Conservation (phyloP, 2,329 filamentous ascomycete species). For the Exserohilum turcica region DNA sequence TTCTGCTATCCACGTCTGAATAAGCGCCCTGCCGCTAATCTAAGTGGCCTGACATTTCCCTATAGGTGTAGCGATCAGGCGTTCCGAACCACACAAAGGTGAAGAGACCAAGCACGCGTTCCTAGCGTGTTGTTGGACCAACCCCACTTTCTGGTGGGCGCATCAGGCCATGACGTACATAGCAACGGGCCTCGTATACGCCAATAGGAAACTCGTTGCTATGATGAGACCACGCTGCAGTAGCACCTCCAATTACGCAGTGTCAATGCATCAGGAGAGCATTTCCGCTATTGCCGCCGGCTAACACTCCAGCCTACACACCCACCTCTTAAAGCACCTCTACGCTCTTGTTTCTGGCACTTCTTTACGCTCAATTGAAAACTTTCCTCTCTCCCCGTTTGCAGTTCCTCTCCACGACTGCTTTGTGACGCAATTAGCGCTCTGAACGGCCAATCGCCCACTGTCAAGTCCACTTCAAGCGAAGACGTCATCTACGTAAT, state of each 20-base stretch:
- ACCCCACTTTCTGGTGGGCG: constrained; percentile 16
- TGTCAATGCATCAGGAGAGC: constrained; percentile 23
- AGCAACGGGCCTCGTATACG: constrained; percentile 17
- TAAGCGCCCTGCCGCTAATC: neutral
- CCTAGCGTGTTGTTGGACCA: constrained; percentile 10
- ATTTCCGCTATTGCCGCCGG: constrained; percentile 8
- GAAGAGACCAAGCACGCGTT: neutral
- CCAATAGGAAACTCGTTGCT: constrained; percentile 19
- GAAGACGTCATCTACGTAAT: constrained; percentile 4
- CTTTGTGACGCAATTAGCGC: neutral
- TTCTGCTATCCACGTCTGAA: neutral
- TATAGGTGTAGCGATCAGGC: neutral
- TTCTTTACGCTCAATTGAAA: neutral
- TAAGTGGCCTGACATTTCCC: neutral
- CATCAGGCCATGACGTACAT: constrained; percentile 13
- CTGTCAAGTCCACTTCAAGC: constrained; percentile 4
- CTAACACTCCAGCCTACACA: constrained; percentile 10
- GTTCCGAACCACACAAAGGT: constrained; percentile 1
- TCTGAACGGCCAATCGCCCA: neutral
- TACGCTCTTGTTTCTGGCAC: neutral
- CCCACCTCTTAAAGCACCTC: constrained; percentile 13
- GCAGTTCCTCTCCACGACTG: neutral
- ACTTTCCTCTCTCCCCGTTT: neutral
- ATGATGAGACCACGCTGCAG: constrained; percentile 27
- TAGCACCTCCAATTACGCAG: constrained; percentile 23